These are phyloP conservation scores for Neofusicoccum sp. DNA, from an alignment of 2,329 filamentous ascomycete genomes.

Conservation along the genomic window DNA sequence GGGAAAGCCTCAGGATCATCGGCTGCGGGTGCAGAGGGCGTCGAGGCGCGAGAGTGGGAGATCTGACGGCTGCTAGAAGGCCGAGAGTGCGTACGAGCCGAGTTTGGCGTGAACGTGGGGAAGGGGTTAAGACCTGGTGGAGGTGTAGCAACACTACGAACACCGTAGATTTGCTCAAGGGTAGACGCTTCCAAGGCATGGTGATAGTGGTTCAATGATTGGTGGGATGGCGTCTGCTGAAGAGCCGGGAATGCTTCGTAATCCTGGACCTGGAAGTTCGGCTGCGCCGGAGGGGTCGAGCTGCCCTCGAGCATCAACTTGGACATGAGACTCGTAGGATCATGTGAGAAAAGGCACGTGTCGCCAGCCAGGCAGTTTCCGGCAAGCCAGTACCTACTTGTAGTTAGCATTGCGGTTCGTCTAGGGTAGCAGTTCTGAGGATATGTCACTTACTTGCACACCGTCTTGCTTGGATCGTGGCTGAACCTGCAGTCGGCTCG, in stretches of 20 bases:
- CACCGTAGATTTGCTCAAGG: conserved; percentile 47
- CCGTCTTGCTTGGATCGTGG: conserved; percentile 90
- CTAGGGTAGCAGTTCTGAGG: neutral
- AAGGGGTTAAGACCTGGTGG: conserved; percentile 71
- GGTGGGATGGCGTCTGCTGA: conserved; percentile 49
- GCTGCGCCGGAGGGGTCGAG: conserved; percentile 65
- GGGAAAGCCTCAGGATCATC: conserved; percentile 97
- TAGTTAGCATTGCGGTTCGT: conserved; percentile 12
- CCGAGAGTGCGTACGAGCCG: conserved; percentile 73
- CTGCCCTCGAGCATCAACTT: conserved; percentile 74
- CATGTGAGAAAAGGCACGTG: conserved; percentile 96
- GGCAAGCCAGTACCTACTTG: conserved; percentile 83
- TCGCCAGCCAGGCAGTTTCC: conserved; percentile 93
- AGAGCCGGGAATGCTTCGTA: conserved; percentile 83
- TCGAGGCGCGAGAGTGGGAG: conserved; percentile 58
- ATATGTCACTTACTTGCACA: conserved; percentile 83
- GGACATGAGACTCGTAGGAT: conserved; percentile 83
- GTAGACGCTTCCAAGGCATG: conserved; percentile 42
- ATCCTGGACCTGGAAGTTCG: conserved; percentile 78
- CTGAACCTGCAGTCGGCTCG: conserved; percentile 96
- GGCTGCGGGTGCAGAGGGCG: conserved; percentile 72
- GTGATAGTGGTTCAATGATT: conserved; percentile 43
- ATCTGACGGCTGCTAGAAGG: conserved; percentile 75
- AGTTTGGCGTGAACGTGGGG: conserved; percentile 58
- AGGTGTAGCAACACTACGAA: conserved; percentile 51